Evolutionary conservation across 179 eudicot species (phyloP).

Genomic region (Heliamphora pulchella): DNA sequence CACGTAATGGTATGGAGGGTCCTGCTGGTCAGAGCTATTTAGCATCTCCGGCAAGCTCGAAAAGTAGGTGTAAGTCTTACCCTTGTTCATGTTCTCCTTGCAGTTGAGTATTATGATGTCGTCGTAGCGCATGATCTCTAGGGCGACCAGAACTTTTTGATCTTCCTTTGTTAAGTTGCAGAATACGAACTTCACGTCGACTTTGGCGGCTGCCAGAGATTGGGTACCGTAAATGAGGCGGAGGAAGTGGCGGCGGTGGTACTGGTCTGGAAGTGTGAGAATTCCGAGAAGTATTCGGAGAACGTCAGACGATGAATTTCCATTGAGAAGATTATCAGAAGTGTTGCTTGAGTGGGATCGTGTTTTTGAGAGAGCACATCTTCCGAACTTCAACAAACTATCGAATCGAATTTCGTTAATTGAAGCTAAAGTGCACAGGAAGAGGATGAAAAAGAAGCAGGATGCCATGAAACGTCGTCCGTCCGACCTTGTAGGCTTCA

Average conservation of each 20-base stretch:
- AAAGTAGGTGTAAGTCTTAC: constrained; percentile 52
- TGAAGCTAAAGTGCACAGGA: constrained; percentile 62
- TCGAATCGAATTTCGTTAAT: constrained; percentile 49
- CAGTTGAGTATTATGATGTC: constrained; percentile 53
- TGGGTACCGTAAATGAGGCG: constrained; percentile 49
- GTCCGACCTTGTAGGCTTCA: constrained; percentile 23
- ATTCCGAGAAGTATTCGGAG: constrained; percentile 43
- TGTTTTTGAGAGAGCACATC: constrained; percentile 33
- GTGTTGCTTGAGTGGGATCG: constrained; percentile 18
- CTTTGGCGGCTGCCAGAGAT: constrained; percentile 20
- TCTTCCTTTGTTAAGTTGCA: constrained; percentile 55
- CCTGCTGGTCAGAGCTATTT: not conserved
- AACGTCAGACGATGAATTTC: constrained; percentile 18
- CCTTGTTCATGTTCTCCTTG: constrained; percentile 52
- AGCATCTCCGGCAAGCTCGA: constrained; percentile 41
- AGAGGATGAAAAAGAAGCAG: constrained; percentile 47
- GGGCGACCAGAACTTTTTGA: constrained; percentile 34
- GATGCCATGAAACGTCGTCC: constrained; percentile 45
- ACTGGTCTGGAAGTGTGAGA: constrained; percentile 42
- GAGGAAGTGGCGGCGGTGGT: constrained; percentile 49
- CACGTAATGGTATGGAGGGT: constrained; percentile 47
- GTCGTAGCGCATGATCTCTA: constrained; percentile 44
- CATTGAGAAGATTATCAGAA: not conserved
- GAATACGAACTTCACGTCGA: constrained; percentile 45
- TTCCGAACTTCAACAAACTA: constrained; percentile 30